Conservation (phyloP, 192 early-diverging fungal species). For the Coemansia sp. region DNA sequence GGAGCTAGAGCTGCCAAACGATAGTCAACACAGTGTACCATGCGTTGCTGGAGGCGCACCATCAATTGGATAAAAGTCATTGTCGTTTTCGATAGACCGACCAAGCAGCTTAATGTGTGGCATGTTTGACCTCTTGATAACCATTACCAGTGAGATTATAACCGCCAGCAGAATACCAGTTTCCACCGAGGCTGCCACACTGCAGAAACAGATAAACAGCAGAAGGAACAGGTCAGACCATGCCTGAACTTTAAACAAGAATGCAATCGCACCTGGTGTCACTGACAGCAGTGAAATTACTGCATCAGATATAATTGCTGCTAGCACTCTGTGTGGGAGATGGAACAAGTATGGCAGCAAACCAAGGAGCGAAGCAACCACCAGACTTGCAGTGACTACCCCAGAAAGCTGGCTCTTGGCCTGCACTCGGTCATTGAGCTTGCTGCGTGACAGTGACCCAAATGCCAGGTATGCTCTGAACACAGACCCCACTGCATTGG, state of each 20-base stretch:
- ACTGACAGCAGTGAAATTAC: constrained; percentile 76
- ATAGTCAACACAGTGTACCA: constrained; percentile 3
- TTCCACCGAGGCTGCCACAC: constrained; percentile 88
- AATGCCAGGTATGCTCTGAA: constrained; percentile 81
- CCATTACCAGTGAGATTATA: constrained; percentile 81
- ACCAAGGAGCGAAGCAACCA: constrained; percentile 76
- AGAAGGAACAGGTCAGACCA: constrained; percentile 84
- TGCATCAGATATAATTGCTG: constrained; percentile 81
- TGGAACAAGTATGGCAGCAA: constrained; percentile 82
- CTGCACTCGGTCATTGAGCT: constrained; percentile 91
- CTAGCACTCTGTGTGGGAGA: constrained; percentile 78
- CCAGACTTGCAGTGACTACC: constrained; percentile 73
- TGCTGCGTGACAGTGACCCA: constrained; percentile 88
- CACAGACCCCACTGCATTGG: constrained; percentile 79
- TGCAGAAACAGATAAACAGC: constrained; percentile 84
- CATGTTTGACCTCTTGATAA: constrained; percentile 71
- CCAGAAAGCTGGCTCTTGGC: constrained; percentile 87
- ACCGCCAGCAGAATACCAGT: constrained; percentile 91
- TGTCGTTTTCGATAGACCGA: constrained; percentile 54
- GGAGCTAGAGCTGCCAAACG: constrained; percentile 15
- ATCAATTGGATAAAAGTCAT: constrained; percentile 66
- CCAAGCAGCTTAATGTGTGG: constrained; percentile 77
- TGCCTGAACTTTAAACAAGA: constrained; percentile 74
- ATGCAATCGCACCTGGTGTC: constrained; percentile 72
- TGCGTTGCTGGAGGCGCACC: constrained; percentile 3